Base-by-base conservation (phyloP, 352 stramenopile genomes). In the Halophytophthora batemanensis region DNA sequence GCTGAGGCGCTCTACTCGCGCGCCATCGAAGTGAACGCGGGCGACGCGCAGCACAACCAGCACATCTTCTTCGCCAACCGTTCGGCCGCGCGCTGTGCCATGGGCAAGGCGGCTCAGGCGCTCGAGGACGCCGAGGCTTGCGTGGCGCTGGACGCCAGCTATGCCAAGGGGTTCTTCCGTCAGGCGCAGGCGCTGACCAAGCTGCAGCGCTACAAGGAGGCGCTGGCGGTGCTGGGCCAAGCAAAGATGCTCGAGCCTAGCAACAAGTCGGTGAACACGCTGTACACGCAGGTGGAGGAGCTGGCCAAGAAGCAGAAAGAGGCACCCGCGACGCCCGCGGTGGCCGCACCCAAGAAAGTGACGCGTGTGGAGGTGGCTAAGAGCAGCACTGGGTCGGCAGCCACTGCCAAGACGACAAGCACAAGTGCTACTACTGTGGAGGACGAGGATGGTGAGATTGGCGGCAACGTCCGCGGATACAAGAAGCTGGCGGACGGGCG, bases 1-100 rank as follows among this genome's bases (percentile, higher is more conserved):
- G 96, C 95, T 15, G 91, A 98, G 45, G 76, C 90, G 50, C 77
- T 99, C n/a, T 99, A 99, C 76, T 80, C 79, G 50, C 98, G 97
- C 62, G 96, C 87, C 29, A 89, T 99, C 51, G 81, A 97, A 22
- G 53, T 93, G 50, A 88, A 90, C 54, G 48, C 53, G 31, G 60
- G 46, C 35, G 62, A 88, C 37, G 62, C 59, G 50, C 64, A 74
- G 44, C 62, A 67, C 39, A 87, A 82, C 59, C 70, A 89, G 66
- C 83, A 95, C 64, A 87, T 93, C 43, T 84, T 97, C 45, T 86
- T 78, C 45, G 81, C 86, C 35, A 98, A 98, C 54, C 82, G 88
- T 17, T 91, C 83, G 43, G 93, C 92, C 7, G 71, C 87, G 50
- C 87, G 87, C 55, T 80, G 67, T 41, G 74, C 71, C 6, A 95